Conservation (phyloP, 2,329 filamentous ascomycete genomes). For the Madurella fahalii region DNA sequence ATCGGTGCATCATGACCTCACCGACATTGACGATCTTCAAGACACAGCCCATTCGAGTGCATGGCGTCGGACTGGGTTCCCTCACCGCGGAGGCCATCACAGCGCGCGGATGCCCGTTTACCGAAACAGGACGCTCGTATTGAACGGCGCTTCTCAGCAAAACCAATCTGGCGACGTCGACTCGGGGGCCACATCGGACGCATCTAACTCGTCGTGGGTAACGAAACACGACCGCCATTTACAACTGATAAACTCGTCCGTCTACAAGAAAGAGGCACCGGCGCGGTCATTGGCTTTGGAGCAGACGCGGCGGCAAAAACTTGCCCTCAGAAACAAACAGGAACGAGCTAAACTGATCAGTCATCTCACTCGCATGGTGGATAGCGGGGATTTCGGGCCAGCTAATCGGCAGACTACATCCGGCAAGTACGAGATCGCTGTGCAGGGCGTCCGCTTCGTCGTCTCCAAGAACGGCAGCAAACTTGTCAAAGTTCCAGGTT, state of each 20-base stretch:
- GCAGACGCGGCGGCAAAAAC: conserved; percentile 58
- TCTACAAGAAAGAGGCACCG: conserved; percentile 71
- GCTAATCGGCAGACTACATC: conserved; percentile 32
- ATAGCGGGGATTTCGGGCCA: conserved; percentile 19
- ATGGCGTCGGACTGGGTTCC: conserved; percentile 28
- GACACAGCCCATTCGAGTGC: conserved; percentile 18
- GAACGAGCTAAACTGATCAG: conserved; percentile 57
- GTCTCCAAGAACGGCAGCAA: conserved; percentile 78
- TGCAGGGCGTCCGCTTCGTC: conserved; percentile 70
- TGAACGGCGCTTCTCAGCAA: conserved; percentile 45
- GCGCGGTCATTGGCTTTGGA: conserved; percentile 68
- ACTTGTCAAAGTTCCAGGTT: conserved; percentile 69
- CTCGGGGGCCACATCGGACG: conserved; percentile 32
- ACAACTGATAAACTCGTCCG: conserved; percentile 75
- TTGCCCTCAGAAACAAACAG: conserved; percentile 48
- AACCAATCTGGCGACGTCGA: conserved; percentile 26
- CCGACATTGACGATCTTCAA: conserved; percentile 17
- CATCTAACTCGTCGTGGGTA: conserved; percentile 55
- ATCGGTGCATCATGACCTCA: conserved; percentile 1
- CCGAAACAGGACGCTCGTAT: conserved; percentile 56
- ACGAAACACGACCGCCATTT: conserved; percentile 71
- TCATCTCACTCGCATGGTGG: conserved; percentile 39
- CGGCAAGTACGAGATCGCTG: conserved; percentile 56
- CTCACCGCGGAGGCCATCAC: conserved; percentile 35
- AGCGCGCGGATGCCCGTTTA: conserved; percentile 38